Base-by-base conservation (phyloP, 2,329 filamentous ascomycete species). In the Aphanocladium album region DNA sequence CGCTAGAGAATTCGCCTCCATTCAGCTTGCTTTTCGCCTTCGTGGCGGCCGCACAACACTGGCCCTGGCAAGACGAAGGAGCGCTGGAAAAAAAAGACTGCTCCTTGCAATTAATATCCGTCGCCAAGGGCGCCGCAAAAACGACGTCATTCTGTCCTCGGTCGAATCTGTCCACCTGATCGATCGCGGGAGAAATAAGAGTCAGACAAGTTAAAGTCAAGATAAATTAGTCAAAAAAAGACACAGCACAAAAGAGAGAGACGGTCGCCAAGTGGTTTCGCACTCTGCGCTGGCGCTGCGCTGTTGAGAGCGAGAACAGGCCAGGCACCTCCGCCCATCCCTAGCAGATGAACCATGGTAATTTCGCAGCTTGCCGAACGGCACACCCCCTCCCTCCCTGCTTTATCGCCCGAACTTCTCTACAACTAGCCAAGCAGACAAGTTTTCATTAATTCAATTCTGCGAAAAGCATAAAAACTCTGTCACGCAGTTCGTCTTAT, bases 21-120 rank as follows among this genome's bases (percentile, higher is more conserved):
- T 30, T 9, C 30, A 30, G 30, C 30, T 30, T 5, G 30, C 30
- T 30, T 30, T n/a, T 30, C 5, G 30, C 9, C 30, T 5, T 30
- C 5, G 30, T 9, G 30, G 30, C 30, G 30, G 30, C 30, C 30
- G 30, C 30, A 9, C 9, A 30, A 30, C 30, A 30, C 17, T 19
- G 27, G 17, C 17, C 35, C 30, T 37, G 17, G 14, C 14, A 54
- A 8, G n/a, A 37, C 35, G 33, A 33, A 23, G 6, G 46, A 55
- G 37, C 52, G 37, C 39, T 45, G n/a, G n/a, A n/a, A n/a, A n/a
- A n/a, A n/a, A n/a, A 45, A 45, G 12, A n/a, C 2, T 49, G 19
- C 43, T 59, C 47, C 39, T 59, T 45, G 37, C 27, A 59, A 59
- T 52, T 59, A 59, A 53, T 53, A 59, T n/a, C 57, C 57, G 47